These are phyloP conservation scores for Ehretia macrophylla DNA, from an alignment of 257 asterid species.

Conservation along the genomic window DNA sequence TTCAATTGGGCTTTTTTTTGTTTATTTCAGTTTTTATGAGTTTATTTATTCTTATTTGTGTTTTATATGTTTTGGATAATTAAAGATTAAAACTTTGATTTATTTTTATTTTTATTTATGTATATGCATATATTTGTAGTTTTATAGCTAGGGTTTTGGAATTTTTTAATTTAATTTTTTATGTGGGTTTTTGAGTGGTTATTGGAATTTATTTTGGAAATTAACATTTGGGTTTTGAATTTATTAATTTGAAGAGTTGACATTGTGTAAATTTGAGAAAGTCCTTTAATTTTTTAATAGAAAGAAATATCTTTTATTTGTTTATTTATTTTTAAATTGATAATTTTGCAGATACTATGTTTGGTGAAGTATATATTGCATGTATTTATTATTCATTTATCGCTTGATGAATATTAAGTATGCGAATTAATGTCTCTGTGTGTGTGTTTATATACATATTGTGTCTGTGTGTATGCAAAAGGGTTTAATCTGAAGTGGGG, in stretches of 20 bases:
- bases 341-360: too few species aligned
- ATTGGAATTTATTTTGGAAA: background rate
- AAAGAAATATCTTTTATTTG: background rate
- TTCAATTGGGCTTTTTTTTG: background rate
- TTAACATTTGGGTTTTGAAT: too few species aligned
- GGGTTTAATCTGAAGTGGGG: conserved; percentile 4
- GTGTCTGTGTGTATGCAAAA: background rate
- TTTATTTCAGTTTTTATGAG: background rate
- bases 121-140: too few species aligned
- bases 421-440: too few species aligned
- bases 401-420: too few species aligned
- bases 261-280: background rate
- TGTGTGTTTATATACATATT: too few species aligned
- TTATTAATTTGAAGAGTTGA: background rate
- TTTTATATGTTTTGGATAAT: background rate
- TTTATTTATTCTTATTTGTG: background rate
- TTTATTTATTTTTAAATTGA: too few species aligned
- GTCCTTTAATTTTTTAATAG: too few species aligned
- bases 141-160: background rate
- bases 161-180: too few species aligned
- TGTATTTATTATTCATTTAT: too few species aligned
- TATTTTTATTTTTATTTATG: too few species aligned
- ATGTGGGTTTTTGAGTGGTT: background rate
- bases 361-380: too few species aligned
- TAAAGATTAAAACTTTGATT: background rate